These are phyloP conservation scores for Trichoderma arundinaceum DNA, from an alignment of 2,329 filamentous ascomycete genomes.

Conservation along the genomic window DNA sequence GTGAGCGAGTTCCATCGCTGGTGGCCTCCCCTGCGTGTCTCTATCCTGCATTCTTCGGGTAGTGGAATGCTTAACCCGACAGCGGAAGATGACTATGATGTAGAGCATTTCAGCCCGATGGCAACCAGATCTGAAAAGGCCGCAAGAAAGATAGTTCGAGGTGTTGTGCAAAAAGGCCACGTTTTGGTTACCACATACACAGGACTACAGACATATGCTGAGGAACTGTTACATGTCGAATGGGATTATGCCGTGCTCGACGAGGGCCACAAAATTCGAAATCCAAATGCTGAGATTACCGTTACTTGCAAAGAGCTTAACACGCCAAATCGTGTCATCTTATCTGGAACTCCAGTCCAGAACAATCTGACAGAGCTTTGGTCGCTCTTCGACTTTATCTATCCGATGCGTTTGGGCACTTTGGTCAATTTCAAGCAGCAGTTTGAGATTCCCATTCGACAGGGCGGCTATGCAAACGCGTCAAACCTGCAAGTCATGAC, in stretches of 20 bases:
- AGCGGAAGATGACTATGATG: constrained; percentile 59
- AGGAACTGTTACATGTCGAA: constrained; percentile 78
- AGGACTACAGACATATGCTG: constrained; percentile 89
- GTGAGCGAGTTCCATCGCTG: constrained; percentile 97
- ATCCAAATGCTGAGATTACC: constrained; percentile 92
- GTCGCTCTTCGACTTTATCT: constrained; percentile 98
- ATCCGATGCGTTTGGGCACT: constrained; percentile 92
- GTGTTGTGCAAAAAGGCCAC: constrained; percentile 83
- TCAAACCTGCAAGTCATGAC: constrained; percentile 94
- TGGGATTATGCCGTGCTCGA: constrained; percentile 96
- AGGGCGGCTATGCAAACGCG: constrained; percentile 94
- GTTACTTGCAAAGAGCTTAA: constrained; percentile 93
- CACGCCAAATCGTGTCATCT: constrained; percentile 86
- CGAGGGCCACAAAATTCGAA: constrained; percentile 97
- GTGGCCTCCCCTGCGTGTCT: constrained; percentile 99
- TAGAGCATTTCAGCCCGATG: constrained; percentile 50
- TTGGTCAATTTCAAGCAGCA: constrained; percentile 87
- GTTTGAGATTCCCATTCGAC: constrained; percentile 91
- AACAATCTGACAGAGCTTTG: constrained; percentile 95
- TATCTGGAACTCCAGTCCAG: constrained; percentile 97
- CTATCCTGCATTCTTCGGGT: constrained; percentile 91
- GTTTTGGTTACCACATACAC: constrained; percentile 96
- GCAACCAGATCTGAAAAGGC: constrained; percentile 55
- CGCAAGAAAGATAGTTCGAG: constrained; percentile 80
- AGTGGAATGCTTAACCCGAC: constrained; percentile 94